A percentile compares a stretch with the other conserved stretches of the same genome.
phyloP scores from a whole-genome alignment of 2,329 filamentous ascomycete genomes.

The Verticillium longisporum region DNA sequence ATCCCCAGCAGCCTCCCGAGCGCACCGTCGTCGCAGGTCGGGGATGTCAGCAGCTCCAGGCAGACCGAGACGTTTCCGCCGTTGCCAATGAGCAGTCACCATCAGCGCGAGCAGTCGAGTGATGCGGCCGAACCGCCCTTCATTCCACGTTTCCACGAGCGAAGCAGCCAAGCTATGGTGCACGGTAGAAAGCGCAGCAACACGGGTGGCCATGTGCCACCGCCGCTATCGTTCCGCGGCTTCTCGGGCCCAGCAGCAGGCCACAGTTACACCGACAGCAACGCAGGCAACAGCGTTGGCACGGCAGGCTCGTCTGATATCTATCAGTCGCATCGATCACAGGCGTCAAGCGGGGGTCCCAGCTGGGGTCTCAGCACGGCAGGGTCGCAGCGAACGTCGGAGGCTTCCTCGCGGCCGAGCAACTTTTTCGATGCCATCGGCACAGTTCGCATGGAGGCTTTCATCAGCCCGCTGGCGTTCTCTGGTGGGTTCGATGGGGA shows the following conservation, averaged over 20 bases:
- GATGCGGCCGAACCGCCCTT: conserved; percentile 65
- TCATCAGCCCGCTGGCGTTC: conserved; percentile 62
- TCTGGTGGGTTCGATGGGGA: conserved; percentile 35
- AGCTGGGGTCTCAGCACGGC: conserved; percentile 38
- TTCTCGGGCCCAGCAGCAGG: conserved; percentile 53
- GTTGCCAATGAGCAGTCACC: conserved; percentile 23
- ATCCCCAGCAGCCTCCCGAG: conserved; percentile 31
- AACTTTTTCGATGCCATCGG: conserved; percentile 84
- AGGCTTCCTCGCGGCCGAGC: conserved; percentile 43
- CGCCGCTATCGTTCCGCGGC: conserved; percentile 68
- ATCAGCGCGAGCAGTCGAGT: conserved; percentile 41
- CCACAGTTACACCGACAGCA: conserved; percentile 48
- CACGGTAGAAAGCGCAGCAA: conserved; percentile 87
- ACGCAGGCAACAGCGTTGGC: conserved; percentile 48
- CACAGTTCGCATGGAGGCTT: conserved; percentile 94
- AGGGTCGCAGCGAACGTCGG: conserved; percentile 45
- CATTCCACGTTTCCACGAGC: conserved; percentile 63
- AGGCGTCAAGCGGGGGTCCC: conserved; percentile 23
- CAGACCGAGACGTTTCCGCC: conserved; percentile 30
- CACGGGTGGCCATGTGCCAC: conserved; percentile 68
- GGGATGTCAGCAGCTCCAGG: conserved; percentile 27
- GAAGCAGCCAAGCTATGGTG: conserved; percentile 35
- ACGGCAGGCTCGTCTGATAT: conserved; percentile 56
- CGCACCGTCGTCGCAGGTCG: conserved; percentile 26
- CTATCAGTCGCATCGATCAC: conserved; percentile 48